Percentiles rank a stretch among this genome's conserved stretches.
Conservation (phyloP, 495 filamentous ascomycete genomes). For the Aspergillus kassunensis region DNA sequence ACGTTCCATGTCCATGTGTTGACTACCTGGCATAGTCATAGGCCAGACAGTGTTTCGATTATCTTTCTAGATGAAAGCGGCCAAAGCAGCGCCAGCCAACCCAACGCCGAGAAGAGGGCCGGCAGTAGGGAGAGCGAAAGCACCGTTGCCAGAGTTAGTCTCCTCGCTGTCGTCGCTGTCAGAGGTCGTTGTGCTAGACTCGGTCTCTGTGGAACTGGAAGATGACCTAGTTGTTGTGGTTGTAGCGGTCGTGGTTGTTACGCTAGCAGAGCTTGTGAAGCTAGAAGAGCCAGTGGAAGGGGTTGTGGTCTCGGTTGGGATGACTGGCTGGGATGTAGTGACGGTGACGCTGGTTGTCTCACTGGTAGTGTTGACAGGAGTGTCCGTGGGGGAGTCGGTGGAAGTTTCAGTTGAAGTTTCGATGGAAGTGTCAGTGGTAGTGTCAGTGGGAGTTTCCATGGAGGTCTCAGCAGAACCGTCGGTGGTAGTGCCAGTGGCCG, state of each 20-base stretch:
- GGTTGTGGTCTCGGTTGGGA: constrained; percentile 22
- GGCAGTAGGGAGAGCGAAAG: constrained; percentile 33
- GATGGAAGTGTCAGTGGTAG: neutral
- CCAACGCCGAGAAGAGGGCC: constrained; percentile 33
- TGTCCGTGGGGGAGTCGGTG: neutral
- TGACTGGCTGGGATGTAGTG: constrained; percentile 19
- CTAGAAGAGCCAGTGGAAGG: constrained; percentile 4
- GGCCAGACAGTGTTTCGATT: neutral
- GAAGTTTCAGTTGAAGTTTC: neutral
- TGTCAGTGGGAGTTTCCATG: constrained; percentile 7
- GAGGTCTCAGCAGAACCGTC: neutral
- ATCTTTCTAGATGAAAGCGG: constrained; percentile 41
- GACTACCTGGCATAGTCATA: neutral
- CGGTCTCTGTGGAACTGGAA: neutral
- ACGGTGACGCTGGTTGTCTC: neutral
- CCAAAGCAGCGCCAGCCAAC: constrained; percentile 43
- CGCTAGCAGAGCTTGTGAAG: constrained; percentile 13
- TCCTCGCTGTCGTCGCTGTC: constrained; percentile 23
- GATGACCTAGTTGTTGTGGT: neutral
- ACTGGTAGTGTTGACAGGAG: too few species aligned
- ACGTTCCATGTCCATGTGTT: too few species aligned
- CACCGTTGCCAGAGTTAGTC: constrained; percentile 21
- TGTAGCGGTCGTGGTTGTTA: neutral
- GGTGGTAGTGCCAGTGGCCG: neutral
- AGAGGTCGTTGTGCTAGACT: constrained; percentile 14